Evolutionary conservation across 2,329 filamentous ascomycete species (phyloP), one percentile per base, ranked within the genome.

Genomic region (Fusarium albosuccineum): DNA sequence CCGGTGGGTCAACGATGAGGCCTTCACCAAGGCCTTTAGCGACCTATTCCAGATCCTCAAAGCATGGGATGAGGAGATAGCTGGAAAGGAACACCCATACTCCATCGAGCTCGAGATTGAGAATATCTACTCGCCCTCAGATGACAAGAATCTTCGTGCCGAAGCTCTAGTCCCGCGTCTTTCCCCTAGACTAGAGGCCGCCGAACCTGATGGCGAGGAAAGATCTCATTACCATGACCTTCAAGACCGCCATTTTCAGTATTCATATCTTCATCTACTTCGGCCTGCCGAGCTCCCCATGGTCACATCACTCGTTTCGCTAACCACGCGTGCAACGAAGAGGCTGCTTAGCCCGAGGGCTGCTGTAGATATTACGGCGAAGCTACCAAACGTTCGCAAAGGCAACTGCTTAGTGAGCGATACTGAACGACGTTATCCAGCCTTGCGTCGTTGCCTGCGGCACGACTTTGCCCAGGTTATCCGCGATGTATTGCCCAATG

Each of bases 11-110:
- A 73, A 73, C 46, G 55, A 73, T 40, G 49, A 66, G 46, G 66
- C 54, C 29, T 73, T 72, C 27, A 70, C 69, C 16, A 34, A 46
- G 36, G 66, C 69, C 7, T 57, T 73, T 30, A 53, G 60, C 33
- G n/a, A 36, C n/a, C 62, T 73, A 27, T 67, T 72, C 26, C 14
- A 46, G 29, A 53, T 66, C 27, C 45, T 70, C 5, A 60, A 61
- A 36, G 42, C 49, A 6, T 73, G 70, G 70, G 67, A 72, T 7
- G 44, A 58, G 5, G 56, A 40, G 16, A 56, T 36, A 22, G 34
- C 17, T 22, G 63, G 57, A 26, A 39, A 34, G 34, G 50, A 67
- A 37, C 57, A 51, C 46, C 51, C 53, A 41, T 67, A 65, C 49
- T 66, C 53, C 16, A 64, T 68, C 33, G 36, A 44, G 37, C 60